Conservation (phyloP, 2,329 filamentous ascomycete genomes). For the Xylariaceae sp. region DNA sequence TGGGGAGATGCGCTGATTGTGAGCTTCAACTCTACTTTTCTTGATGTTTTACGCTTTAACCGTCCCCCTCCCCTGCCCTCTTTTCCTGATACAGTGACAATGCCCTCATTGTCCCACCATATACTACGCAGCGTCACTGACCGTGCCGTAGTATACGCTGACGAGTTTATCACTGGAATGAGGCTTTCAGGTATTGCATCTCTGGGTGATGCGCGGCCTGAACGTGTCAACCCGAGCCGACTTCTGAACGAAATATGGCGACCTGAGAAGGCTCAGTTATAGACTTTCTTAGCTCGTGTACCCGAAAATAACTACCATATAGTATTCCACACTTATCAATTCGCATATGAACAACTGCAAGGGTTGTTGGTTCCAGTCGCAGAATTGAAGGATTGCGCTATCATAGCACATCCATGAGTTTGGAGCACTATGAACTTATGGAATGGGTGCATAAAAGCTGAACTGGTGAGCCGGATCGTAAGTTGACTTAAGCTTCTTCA, state of each 20-base stretch:
- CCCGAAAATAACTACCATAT: no score
- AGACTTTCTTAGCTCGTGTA: no score
- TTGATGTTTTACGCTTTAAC: not conserved
- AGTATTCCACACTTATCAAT: no score
- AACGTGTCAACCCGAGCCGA: slow-evolving; percentile 45
- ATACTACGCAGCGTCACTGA: not conserved
- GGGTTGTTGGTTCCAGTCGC: no score
- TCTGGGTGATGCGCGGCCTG: slow-evolving; percentile 45
- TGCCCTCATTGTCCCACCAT: not conserved
- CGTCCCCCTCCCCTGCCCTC: slow-evolving; percentile 18
- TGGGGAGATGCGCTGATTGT: slow-evolving; percentile 29
- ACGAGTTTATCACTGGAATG: slow-evolving; percentile 50
- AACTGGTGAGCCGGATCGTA: no score
- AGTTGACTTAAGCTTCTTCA: no score
- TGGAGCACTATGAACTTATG: no score
- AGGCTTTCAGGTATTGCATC: slow-evolving; percentile 47
- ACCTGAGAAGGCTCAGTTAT: slow-evolving; percentile 27
- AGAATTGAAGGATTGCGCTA: no score
- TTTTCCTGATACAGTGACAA: not conserved
- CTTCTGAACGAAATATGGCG: slow-evolving; percentile 34
- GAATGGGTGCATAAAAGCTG: no score
- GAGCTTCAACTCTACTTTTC: slow-evolving; percentile 1
- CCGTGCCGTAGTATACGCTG: slow-evolving; percentile 21
- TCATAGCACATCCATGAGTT: no score
- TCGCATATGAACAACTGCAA: no score